These are phyloP conservation scores for Aspergillus intermedius DNA, from an alignment of 2,329 filamentous ascomycete species.

Conservation along the genomic window DNA sequence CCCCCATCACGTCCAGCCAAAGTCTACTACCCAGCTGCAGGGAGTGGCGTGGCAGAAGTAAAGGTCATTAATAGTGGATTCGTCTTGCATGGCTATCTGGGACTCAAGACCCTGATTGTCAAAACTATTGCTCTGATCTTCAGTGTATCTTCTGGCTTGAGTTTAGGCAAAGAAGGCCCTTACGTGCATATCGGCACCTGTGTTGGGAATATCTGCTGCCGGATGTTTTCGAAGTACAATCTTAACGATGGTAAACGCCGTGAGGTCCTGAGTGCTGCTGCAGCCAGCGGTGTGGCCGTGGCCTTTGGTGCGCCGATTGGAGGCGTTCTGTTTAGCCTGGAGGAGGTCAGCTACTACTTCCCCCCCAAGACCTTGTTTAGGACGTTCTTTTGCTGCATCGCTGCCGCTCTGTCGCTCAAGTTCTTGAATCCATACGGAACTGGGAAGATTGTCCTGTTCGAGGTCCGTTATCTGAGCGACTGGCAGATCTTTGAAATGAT, in stretches of 20 bases:
- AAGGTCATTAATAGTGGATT: slow-evolving; percentile 98
- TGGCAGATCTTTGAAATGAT: slow-evolving; percentile 91
- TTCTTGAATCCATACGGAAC: slow-evolving; percentile 96
- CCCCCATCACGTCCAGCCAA: slow-evolving; percentile 55
- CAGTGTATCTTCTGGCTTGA: slow-evolving; percentile 86
- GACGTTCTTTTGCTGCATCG: slow-evolving; percentile 97
- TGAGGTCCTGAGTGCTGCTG: slow-evolving; percentile 87
- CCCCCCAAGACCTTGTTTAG: slow-evolving; percentile 94
- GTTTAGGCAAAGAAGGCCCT: slow-evolving; percentile 88
- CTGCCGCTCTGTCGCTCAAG: slow-evolving; percentile 80
- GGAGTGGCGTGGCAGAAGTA: slow-evolving; percentile 93
- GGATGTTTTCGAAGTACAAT: slow-evolving; percentile 91
- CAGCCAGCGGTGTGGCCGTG: slow-evolving; percentile 85
- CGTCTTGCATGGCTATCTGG: slow-evolving; percentile 90
- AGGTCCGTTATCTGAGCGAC: slow-evolving; percentile 82
- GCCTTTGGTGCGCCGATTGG: slow-evolving; percentile 88
- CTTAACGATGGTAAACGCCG: slow-evolving; percentile 88
- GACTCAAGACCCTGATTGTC: slow-evolving; percentile 75
- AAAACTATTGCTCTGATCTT: slow-evolving; percentile 79
- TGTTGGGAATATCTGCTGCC: slow-evolving; percentile 89
- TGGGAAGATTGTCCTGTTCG: slow-evolving; percentile 91
- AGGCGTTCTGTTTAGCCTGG: slow-evolving; percentile 84
- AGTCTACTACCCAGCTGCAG: slow-evolving; percentile 92
- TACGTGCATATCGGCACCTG: slow-evolving; percentile 97
- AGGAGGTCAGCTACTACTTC: slow-evolving; percentile 95